A percentile compares a stretch with the other conserved stretches of the same genome.
Conservation (phyloP, 2,329 filamentous ascomycete species). For the Calonectria honghensis region DNA sequence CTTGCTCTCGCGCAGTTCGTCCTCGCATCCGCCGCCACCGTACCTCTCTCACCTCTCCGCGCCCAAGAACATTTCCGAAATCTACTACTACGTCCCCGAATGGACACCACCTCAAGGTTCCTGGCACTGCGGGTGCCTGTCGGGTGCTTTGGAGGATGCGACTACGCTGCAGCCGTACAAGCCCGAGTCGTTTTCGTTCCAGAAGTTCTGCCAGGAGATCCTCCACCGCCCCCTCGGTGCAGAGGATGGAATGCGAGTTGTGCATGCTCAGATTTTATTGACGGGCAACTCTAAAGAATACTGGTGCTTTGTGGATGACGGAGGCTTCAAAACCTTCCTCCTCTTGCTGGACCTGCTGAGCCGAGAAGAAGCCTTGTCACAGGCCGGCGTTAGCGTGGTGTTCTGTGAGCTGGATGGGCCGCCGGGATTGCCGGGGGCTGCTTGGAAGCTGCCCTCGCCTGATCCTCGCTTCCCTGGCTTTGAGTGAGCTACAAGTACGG, state of each 20-base stretch:
- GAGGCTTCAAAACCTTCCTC: constrained; percentile 16
- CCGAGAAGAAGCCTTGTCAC: constrained; percentile 1
- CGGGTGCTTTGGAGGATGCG: neutral
- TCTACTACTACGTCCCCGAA: constrained; percentile 16
- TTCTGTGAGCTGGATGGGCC: constrained; percentile 6
- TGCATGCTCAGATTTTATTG: constrained; percentile 10
- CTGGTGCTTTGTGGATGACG: constrained; percentile 17
- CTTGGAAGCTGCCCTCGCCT: neutral
- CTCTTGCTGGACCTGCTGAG: neutral
- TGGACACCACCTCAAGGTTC: constrained; percentile 5
- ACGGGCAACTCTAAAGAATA: neutral
- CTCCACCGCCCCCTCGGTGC: neutral
- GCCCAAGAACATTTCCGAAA: constrained; percentile 13
- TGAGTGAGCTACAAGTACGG: neutral
- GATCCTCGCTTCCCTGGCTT: constrained; percentile 4
- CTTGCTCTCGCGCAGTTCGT: neutral
- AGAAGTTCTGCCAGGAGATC: constrained; percentile 12
- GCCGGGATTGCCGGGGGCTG: neutral
- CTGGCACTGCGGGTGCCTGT: constrained; percentile 16
- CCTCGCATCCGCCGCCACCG: constrained; percentile 5
- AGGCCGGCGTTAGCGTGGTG: constrained; percentile 1
- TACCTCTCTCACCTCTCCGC: neutral
- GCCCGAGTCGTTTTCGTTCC: constrained; percentile 3
- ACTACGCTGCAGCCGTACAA: neutral
- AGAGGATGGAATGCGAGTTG: neutral